Evolutionary conservation across 768 basidiomycete genomes (phyloP).

Genomic region (Pilatotrama ljubarskyi): DNA sequence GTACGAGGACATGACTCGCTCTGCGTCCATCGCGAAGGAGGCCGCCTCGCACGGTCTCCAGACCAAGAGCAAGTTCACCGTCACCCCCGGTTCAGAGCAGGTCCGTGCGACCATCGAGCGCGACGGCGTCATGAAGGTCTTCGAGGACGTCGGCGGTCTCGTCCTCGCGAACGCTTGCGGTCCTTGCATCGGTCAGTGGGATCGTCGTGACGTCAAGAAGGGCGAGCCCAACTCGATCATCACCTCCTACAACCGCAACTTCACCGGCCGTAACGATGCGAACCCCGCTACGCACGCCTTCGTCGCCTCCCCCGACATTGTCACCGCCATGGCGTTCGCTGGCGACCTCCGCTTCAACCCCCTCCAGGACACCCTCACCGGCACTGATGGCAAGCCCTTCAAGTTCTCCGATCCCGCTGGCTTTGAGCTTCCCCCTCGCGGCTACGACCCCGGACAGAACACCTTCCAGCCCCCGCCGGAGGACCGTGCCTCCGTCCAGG

Average conservation of each 20-base stretch:
- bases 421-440: constrained; percentile 89
- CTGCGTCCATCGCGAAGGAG: constrained; percentile 90
- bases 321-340: constrained; percentile 95
- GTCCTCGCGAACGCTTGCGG: constrained; percentile 99
- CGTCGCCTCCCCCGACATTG: constrained; percentile 91
- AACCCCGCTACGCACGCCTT: constrained; percentile 99
- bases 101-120: constrained; percentile 97
- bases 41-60: constrained; percentile 85
- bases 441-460: constrained; percentile 95
- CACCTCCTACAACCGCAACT: constrained; percentile 99
- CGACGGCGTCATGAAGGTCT: constrained; percentile 87
- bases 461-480: constrained; percentile 94
- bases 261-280: constrained; percentile 99
- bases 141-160: constrained; percentile 86
- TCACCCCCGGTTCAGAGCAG: constrained; percentile 98
- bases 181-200: constrained; percentile 99
- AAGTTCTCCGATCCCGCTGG: constrained; percentile 93
- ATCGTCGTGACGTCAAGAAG: constrained; percentile 94
- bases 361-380: constrained; percentile 82
- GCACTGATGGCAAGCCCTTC: constrained; percentile 94
- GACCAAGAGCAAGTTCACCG: constrained; percentile 93
- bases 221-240: constrained; percentile 98
- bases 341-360: constrained; percentile 97
- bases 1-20: constrained; percentile 99
- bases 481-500: constrained; percentile 80